Conservation (phyloP, 371 early-diverging fungal species). For the Zancudomyces culisetae region DNA sequence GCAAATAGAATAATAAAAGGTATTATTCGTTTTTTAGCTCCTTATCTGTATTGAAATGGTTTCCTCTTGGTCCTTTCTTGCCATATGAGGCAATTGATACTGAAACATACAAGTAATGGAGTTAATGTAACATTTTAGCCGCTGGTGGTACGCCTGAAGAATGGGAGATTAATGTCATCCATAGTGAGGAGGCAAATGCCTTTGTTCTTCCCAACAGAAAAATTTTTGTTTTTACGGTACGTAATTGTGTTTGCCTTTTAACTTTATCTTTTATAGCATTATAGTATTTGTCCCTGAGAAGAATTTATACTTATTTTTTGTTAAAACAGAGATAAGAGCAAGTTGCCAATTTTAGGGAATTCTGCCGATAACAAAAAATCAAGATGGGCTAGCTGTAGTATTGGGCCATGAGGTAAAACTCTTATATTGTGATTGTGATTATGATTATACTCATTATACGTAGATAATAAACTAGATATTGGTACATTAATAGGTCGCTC, state of each 20-base stretch:
- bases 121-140: constrained; percentile 34
- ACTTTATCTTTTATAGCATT: constrained; percentile 5
- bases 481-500: constrained; percentile 10
- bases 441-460: too few species aligned
- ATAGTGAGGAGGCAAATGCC: constrained; percentile 63
- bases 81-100: too few species aligned
- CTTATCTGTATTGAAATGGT: too few species aligned
- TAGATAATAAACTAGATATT: too few species aligned
- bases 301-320: too few species aligned
- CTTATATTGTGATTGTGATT: too few species aligned
- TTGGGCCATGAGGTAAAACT: constrained; percentile 65
- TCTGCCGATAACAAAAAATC: constrained; percentile 53
- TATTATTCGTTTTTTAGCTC: constrained; percentile 41
- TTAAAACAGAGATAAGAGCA: too few species aligned
- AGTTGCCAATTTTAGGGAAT: too few species aligned
- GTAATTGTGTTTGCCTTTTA: too few species aligned
- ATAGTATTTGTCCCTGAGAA: too few species aligned
- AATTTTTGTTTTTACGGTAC: constrained; percentile 72
- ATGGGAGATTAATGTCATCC: constrained; percentile 68
- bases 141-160: constrained; percentile 37
- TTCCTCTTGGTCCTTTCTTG: too few species aligned
- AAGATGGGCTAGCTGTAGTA: constrained; percentile 84
- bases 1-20: constrained; percentile 29
- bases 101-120: too few species aligned
- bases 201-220: constrained; percentile 88